Base-by-base conservation (phyloP, 73 alveolate species). In the Paramecium octaurelia region DNA sequence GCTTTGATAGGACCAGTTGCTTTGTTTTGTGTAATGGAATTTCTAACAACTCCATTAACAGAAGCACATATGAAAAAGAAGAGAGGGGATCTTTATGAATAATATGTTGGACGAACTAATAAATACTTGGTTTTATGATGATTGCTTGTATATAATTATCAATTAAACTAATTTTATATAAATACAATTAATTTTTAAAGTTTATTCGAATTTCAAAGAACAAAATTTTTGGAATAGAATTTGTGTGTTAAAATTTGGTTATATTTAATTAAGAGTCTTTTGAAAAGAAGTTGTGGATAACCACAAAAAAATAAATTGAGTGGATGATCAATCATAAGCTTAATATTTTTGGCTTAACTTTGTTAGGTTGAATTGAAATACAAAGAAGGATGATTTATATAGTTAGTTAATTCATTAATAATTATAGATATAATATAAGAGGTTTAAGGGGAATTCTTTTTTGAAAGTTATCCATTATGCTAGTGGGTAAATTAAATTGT, bases 51-150 rank as follows among this genome's bases (percentile, higher is more conserved):
- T 44, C 91, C 91, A 40, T 35, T 80, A 24, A 80, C 91, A 24
- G 91, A 80, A 14, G 91, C 64, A 14, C 75, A 44, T 20, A 80
- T 80, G 91, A 80, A 80, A 48, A 80, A 42, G 91, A 80, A 80
- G 23, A 80, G 91, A 80, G 91, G 91, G 21, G 91, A 80, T 2
- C 0, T n/a, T n/a, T 80, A 31, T 46, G 75, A 40, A 24, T 44
- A 40, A 43, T 80, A 80, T 80, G 46, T 27, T 24, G 50, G 9
- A 6, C 4, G 91, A 42, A 80, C 91, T 8, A 80, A 80, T 46
- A 80, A 80, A 46, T 80, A 44, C 27, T 23, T 80, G 24, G 58
- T 38, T 35, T 36, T 75, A 68, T 64, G 84, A 64, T 48, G 59
- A 48, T 48, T 48, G 7, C 24, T 48, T 48, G 24, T 48, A 48